These are phyloP conservation scores for Anisodus tanguticus DNA, from an alignment of 257 asterid species.

Conservation along the genomic window DNA sequence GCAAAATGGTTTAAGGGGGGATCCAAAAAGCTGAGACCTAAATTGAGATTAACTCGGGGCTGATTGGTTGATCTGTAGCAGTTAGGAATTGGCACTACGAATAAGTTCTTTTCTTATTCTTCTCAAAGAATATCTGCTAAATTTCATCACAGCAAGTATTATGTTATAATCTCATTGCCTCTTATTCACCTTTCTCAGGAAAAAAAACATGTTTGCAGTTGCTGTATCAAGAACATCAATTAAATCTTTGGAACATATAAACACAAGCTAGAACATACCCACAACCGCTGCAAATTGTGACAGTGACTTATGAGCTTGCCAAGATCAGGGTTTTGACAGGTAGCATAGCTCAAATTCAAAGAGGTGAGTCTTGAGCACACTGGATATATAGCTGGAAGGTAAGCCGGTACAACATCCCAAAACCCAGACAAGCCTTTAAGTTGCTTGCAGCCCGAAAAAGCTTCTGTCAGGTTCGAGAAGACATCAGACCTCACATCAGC, in stretches of 20 bases:
- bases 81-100: neutral
- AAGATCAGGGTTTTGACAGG: slow-evolving; percentile 70
- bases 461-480: slow-evolving; percentile 62
- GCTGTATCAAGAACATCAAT: neutral
- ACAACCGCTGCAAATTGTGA: slow-evolving; percentile 72
- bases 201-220: neutral
- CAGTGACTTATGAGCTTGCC: slow-evolving; percentile 73
- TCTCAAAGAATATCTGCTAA: neutral
- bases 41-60: neutral
- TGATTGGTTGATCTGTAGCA: slow-evolving; percentile 11
- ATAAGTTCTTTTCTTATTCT: neutral
- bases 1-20: neutral
- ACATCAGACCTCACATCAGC: slow-evolving; percentile 61
- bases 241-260: neutral
- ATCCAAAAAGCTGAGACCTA: neutral
- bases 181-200: neutral
- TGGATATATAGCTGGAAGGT: slow-evolving; percentile 77
- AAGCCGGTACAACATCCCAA: slow-evolving; percentile 90
- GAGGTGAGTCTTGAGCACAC: slow-evolving; percentile 73
- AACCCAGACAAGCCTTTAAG: slow-evolving; percentile 84
- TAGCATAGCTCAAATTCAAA: slow-evolving; percentile 79
- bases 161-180: neutral
- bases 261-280: slow-evolving; percentile 59
- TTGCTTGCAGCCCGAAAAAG: slow-evolving; percentile 73
- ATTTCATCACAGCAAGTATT: neutral